Evolutionary conservation across 2,329 filamentous ascomycete genomes (phyloP).

Genomic region (Mollisia scopiformis): DNA sequence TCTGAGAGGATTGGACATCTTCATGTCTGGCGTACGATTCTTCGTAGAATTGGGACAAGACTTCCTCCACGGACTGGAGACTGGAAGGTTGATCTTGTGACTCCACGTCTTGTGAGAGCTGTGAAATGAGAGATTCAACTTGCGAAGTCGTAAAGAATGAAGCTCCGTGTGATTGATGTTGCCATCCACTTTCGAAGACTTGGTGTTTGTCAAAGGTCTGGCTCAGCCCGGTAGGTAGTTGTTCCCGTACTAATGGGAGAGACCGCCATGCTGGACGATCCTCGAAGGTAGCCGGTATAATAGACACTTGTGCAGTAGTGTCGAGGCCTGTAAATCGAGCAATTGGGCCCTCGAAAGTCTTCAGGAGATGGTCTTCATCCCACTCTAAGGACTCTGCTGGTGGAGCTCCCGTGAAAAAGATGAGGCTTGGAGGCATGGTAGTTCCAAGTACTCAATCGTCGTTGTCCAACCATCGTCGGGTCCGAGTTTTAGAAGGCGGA

Average conservation of each 20-base stretch:
- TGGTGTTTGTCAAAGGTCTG: constrained; percentile 45
- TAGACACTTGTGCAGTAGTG: constrained; percentile 6
- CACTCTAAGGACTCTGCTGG: constrained; percentile 55
- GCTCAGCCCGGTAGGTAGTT: constrained; percentile 54
- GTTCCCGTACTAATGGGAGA: constrained; percentile 50
- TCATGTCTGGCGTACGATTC: constrained; percentile 76
- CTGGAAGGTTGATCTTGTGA: constrained; percentile 14
- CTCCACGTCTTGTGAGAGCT: constrained; percentile 18
- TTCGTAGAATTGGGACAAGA: constrained; percentile 71
- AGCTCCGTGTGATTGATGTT: constrained; percentile 35
- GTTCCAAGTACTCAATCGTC: constrained; percentile 7
- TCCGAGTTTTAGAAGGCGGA: background rate
- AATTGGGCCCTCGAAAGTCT: constrained; percentile 47
- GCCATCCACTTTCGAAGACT: constrained; percentile 48
- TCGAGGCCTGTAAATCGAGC: constrained; percentile 41
- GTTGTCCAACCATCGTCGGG: background rate
- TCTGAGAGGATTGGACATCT: constrained; percentile 64
- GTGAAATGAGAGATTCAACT: constrained; percentile 35
- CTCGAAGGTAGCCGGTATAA: constrained; percentile 4
- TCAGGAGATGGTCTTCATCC: constrained; percentile 52
- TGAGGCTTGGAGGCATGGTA: constrained; percentile 34
- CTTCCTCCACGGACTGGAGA: constrained; percentile 30
- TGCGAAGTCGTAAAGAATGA: constrained; percentile 54
- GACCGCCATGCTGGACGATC: constrained; percentile 51
- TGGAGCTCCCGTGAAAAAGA: constrained; percentile 66